Conservation (phyloP, 495 filamentous ascomycete genomes). For the Penicillium robsamsonii region DNA sequence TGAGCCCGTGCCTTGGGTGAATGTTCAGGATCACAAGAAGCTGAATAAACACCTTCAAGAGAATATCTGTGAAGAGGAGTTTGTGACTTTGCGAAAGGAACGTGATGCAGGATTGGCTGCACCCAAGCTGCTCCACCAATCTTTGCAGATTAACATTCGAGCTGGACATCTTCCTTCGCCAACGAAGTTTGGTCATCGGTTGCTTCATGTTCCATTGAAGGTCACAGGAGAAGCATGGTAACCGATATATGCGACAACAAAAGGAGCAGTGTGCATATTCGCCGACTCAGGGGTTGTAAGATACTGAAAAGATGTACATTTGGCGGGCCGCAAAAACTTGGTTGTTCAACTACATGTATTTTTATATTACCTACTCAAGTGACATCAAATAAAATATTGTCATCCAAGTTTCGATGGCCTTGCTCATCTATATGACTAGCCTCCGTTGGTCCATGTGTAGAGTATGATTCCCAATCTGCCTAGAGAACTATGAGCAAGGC, state of each 20-base stretch:
- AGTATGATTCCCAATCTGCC: not conserved
- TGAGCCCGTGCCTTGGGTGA: constrained; percentile 43
- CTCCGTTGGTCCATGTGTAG: not conserved
- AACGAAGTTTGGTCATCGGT: constrained; percentile 30
- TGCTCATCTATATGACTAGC: not conserved
- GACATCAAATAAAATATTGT: not conserved
- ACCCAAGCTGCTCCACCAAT: constrained; percentile 54
- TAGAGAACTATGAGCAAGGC: too few relatives aligned
- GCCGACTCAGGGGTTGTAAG: not conserved
- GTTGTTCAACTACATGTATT: not conserved
- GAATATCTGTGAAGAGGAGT: constrained; percentile 43
- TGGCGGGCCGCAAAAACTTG: not conserved
- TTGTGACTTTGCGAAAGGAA: constrained; percentile 45
- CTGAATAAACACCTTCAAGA: constrained; percentile 54
- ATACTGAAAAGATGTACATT: not conserved
- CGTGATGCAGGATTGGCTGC: constrained; percentile 48
- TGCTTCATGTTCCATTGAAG: constrained; percentile 48
- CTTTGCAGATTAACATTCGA: constrained; percentile 59
- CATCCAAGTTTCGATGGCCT: not conserved
- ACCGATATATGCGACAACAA: not conserved
- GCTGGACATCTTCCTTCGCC: constrained; percentile 46
- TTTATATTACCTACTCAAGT: not conserved
- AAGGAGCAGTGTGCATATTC: not conserved
- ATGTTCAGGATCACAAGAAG: constrained; percentile 47
- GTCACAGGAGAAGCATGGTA: constrained; percentile 25